phyloP scores from a whole-genome alignment of 1,139 yeast genomes.

The Saccharomyces pastorianus region DNA sequence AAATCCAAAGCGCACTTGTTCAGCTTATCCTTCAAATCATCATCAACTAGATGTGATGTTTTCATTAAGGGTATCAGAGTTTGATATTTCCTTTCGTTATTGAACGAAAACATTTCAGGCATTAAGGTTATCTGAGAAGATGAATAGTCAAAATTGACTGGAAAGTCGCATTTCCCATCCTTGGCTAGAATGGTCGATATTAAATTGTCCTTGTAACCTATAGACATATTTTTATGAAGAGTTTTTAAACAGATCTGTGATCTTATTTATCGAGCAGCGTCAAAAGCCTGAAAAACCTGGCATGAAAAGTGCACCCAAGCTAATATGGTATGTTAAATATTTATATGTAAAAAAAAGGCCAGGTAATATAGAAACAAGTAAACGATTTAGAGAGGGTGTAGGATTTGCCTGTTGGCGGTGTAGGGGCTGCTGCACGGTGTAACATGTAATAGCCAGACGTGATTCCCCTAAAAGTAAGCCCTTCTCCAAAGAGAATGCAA shows the following conservation, averaged over 20 bases:
- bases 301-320: not conserved
- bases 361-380: not conserved
- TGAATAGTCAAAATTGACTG: not conserved
- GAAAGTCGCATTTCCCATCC: not conserved
- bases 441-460: conserved; percentile 1
- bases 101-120: not conserved
- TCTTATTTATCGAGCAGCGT: not conserved
- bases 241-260: not conserved
- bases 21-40: conserved; percentile 15
- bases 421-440: conserved; percentile 4
- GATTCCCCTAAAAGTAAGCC: conserved; percentile 5
- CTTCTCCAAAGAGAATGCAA: not conserved
- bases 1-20: conserved; percentile 7
- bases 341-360: conserved; percentile 7
- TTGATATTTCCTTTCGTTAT: not conserved
- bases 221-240: not conserved
- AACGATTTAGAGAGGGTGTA: not conserved
- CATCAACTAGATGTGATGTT: conserved; percentile 11
- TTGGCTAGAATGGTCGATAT: not conserved
- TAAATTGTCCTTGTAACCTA: not conserved
- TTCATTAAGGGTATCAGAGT: not conserved
- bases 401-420: conserved; percentile 6
- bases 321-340: conserved; percentile 1
- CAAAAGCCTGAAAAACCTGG: not conserved
- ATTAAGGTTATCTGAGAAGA: not conserved